Conservation (phyloP, 2,329 filamentous ascomycete genomes). For the Apiospora malaysiana region DNA sequence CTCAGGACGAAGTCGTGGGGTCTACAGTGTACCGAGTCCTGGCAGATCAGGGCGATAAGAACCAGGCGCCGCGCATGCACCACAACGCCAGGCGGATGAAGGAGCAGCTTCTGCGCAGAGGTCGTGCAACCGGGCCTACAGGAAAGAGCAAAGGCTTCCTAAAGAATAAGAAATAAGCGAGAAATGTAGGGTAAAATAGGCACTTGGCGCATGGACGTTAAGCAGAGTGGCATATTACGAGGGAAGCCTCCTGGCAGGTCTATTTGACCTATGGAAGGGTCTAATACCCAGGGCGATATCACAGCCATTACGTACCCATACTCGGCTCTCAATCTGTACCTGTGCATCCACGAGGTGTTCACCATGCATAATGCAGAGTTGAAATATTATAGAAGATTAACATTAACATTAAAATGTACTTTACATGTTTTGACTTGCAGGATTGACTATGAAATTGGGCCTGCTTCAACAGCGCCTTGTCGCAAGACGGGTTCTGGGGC, state of each 20-base stretch:
- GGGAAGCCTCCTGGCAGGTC: background rate
- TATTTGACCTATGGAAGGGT: background rate
- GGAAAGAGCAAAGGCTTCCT: constrained; percentile 53
- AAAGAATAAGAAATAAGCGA: constrained; percentile 35
- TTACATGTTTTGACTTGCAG: background rate
- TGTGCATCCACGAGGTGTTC: background rate
- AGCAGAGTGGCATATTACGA: background rate
- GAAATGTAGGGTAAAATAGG: background rate
- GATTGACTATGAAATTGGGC: background rate
- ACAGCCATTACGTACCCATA: background rate
- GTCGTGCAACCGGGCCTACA: constrained; percentile 41
- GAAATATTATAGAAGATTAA: background rate
- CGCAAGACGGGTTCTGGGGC: background rate
- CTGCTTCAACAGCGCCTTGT: background rate
- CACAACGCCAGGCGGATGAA: constrained; percentile 50
- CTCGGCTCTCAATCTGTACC: background rate
- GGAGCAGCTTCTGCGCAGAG: constrained; percentile 53
- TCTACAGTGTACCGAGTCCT: constrained; percentile 60
- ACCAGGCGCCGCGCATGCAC: constrained; percentile 54
- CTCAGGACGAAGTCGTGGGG: constrained; percentile 56
- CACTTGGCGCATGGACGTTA: background rate
- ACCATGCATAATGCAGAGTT: background rate
- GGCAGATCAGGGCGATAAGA: constrained; percentile 48
- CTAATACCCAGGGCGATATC: background rate
- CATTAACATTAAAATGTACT: background rate